Evolutionary conservation across 2,329 filamentous ascomycete genomes (phyloP).

Genomic region (Rutstroemia sp.): DNA sequence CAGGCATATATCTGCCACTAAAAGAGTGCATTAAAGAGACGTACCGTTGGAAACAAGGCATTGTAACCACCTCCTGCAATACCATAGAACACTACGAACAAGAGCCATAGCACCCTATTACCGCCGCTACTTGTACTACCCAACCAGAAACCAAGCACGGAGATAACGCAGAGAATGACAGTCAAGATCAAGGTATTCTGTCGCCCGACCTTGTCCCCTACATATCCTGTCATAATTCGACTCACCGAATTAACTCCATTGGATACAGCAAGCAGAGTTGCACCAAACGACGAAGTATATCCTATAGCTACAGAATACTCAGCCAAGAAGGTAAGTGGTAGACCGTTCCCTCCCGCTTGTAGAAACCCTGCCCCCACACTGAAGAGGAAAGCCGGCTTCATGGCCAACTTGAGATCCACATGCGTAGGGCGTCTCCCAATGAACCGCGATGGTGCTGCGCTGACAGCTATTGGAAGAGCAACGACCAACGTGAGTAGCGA

Average conservation of each 20-base stretch:
- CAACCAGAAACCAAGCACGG: conserved; percentile 35
- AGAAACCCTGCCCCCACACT: conserved; percentile 34
- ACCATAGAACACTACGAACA: conserved; percentile 38
- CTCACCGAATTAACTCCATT: conserved; percentile 40
- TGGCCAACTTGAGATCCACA: conserved; percentile 33
- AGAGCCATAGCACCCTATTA: conserved; percentile 32
- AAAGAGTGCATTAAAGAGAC: not conserved
- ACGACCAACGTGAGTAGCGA: conserved; percentile 33
- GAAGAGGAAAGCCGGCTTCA: conserved; percentile 35
- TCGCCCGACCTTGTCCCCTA: conserved; percentile 39
- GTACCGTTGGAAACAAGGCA: conserved; percentile 36
- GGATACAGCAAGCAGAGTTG: conserved; percentile 37
- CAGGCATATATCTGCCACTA: not conserved
- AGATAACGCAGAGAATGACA: conserved; percentile 31
- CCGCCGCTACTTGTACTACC: conserved; percentile 23
- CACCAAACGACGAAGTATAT: conserved; percentile 34
- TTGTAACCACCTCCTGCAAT: conserved; percentile 38
- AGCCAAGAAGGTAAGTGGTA: conserved; percentile 41
- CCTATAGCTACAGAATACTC: conserved; percentile 40
- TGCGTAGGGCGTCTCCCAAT: conserved; percentile 31
- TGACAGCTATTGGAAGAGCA: conserved; percentile 35
- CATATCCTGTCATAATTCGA: conserved; percentile 37
- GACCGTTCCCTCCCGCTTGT: conserved; percentile 38
- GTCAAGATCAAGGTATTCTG: conserved; percentile 40
- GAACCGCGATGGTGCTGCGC: conserved; percentile 34